Conservation (phyloP, 2,329 filamentous ascomycete species). For the Mycosphaerella arachidis region DNA sequence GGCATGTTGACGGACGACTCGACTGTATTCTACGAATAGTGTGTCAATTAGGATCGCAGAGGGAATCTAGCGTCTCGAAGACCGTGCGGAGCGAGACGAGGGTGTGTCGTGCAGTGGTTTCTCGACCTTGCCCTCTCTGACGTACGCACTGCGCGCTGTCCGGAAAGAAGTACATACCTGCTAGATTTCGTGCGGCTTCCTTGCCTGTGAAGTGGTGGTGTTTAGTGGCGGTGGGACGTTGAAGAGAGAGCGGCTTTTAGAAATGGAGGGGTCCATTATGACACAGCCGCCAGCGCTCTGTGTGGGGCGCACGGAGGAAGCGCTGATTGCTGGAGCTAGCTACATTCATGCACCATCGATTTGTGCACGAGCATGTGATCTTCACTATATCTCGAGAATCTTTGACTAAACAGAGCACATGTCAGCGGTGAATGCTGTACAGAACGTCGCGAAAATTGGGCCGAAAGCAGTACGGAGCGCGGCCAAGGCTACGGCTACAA, state of each 20-base stretch:
- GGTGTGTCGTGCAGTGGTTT: conserved; percentile 7
- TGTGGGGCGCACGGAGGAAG: neutral
- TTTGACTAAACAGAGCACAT: neutral
- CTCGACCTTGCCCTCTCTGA: conserved; percentile 4
- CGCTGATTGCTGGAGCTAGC: neutral
- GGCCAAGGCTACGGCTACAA: neutral
- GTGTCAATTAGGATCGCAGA: neutral
- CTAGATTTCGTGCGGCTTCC: conserved; percentile 23
- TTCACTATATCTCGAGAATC: too few species aligned
- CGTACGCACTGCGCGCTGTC: neutral
- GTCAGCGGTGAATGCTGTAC: neutral
- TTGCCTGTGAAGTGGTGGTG: conserved; percentile 16
- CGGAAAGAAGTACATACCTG: neutral
- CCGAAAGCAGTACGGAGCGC: neutral
- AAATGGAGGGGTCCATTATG: conserved; percentile 1
- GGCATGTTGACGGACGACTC: conserved; percentile 63
- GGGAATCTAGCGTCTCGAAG: neutral
- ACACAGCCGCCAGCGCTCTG: neutral
- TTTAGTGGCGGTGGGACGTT: conserved; percentile 6
- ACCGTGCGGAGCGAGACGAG: neutral
- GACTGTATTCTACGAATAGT: neutral
- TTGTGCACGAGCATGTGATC: conserved; percentile 2
- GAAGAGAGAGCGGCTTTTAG: conserved; percentile 4
- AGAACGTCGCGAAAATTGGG: neutral
- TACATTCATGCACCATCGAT: conserved; percentile 1